Evolutionary conservation across 306 rosid species (phyloP).

Genomic region (Senna tora): DNA sequence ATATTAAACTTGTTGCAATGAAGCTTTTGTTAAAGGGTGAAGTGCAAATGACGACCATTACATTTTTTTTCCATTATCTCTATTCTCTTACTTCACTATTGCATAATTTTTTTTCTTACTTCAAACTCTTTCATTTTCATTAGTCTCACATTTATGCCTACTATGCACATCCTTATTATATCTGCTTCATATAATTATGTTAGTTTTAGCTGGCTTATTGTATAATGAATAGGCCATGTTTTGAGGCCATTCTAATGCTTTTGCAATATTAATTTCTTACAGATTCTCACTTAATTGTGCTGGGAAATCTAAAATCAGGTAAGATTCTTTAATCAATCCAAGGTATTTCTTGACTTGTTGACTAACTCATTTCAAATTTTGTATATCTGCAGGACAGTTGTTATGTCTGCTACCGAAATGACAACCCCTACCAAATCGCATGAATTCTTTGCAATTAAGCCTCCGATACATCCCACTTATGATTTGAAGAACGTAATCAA

Average conservation of each 20-base stretch:
- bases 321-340: background rate
- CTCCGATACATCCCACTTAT: conserved; percentile 91
- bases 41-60: background rate
- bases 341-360: background rate
- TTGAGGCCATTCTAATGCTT: conserved; percentile 5
- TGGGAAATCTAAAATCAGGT: conserved; percentile 36
- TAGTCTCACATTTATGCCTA: background rate
- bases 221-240: background rate
- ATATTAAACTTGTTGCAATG: background rate
- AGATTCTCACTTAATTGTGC: conserved; percentile 34
- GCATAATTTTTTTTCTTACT: background rate
- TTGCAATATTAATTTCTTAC: background rate
- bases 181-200: background rate
- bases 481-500: conserved; percentile 74
- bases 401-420: conserved; percentile 58
- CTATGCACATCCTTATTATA: background rate
- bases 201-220: background rate
- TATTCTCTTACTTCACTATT: background rate
- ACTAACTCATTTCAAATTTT: conserved; percentile 28
- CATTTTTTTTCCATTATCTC: background rate
- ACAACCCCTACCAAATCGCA: conserved; percentile 42
- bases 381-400: conserved; percentile 47
- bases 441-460: conserved; percentile 60
- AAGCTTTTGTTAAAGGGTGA: background rate
- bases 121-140: background rate